Base-by-base conservation (phyloP, 768 basidiomycete genomes). In the Hypholoma fasciculare region DNA sequence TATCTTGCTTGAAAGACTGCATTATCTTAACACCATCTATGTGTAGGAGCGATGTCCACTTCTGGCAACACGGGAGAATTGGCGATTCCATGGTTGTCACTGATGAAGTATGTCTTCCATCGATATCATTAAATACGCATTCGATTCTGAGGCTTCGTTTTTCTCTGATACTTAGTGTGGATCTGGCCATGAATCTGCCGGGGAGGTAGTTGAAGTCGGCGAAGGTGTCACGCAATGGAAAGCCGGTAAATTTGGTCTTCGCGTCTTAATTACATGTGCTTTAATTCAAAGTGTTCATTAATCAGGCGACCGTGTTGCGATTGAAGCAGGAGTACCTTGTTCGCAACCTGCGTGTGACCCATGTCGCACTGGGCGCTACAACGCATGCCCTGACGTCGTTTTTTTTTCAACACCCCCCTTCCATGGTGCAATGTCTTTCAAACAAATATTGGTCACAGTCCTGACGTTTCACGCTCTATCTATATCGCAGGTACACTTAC, bases 321-420 rank as follows among this genome's bases (percentile, higher is more conserved):
- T 88, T 59, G 87, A 88, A 67, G 84, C 84, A 5, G 84, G 85
- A n/a, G 80, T 88, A 1, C 87, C 86, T 9, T 88, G 86, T 65
- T 86, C 83, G 30, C 80, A 82, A 59, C 78, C 85, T 19, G 71
- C 81, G 36, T 88, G 87, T 63, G 80, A 84, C 54, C 78, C 79
- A 19, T 88, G 87, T 66, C 79, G 84, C 46, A 80, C 77, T n/a
- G 86, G 85, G 37, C 74, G 81, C 54, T 88, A 88, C 67, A 88
- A 88, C 54, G 85, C 80, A 37, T 88, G 87, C 57, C 78, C 78
- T 8, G 72, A 77, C 57, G 78, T 80, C 6, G 86, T 87, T 36
- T 88, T 88, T 72, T 86, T 88, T 68, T 88, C 87, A 11, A 88
- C 87, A 1, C 87, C 87, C 19, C 87, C 87, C 4, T 87, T 76